A percentile compares a stretch with the other conserved stretches of the same genome.
Conservation (phyloP, 1,284 basidiomycete species). For the Flammula alnicola region DNA sequence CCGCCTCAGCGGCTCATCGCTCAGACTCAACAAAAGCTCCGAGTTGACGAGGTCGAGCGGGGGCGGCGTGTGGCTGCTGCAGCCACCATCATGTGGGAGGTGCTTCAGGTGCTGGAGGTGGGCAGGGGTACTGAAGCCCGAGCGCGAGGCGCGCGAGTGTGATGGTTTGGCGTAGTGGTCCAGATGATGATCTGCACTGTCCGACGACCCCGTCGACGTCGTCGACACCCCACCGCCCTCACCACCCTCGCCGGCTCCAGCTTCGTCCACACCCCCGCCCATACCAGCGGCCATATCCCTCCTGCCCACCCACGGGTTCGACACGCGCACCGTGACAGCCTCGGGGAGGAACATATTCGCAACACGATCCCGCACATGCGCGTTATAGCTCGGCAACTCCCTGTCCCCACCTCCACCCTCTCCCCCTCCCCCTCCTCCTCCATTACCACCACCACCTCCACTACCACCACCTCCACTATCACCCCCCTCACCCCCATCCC, state of each 20-base stretch:
- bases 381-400: slow-evolving; percentile 84
- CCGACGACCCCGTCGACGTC: too few species aligned
- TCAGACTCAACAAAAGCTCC: slow-evolving; percentile 70
- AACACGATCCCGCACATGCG: slow-evolving; percentile 89
- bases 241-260: not conserved
- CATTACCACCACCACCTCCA: too few species aligned
- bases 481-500: slow-evolving; percentile 34
- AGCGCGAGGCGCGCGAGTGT: too few species aligned
- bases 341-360: slow-evolving; percentile 79
- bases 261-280: not conserved
- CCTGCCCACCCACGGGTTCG: slow-evolving; percentile 67
- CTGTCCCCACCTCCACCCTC: slow-evolving; percentile 53
- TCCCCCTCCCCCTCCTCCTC: slow-evolving; percentile 10
- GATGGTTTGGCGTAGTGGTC: too few species aligned
- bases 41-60: slow-evolving; percentile 83
- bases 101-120: slow-evolving; percentile 37
- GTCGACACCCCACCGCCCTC: not conserved
- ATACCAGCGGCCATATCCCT: slow-evolving; percentile 30
- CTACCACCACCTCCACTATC: not conserved
- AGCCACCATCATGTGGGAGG: slow-evolving; percentile 49
- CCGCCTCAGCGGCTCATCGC: slow-evolving; percentile 20
- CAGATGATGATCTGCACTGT: too few species aligned
- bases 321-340: slow-evolving; percentile 64
- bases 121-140: too few species aligned
- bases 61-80: slow-evolving; percentile 52